Base-by-base conservation (phyloP, 1,284 basidiomycete species). In the Pseudozyma pruni region DNA sequence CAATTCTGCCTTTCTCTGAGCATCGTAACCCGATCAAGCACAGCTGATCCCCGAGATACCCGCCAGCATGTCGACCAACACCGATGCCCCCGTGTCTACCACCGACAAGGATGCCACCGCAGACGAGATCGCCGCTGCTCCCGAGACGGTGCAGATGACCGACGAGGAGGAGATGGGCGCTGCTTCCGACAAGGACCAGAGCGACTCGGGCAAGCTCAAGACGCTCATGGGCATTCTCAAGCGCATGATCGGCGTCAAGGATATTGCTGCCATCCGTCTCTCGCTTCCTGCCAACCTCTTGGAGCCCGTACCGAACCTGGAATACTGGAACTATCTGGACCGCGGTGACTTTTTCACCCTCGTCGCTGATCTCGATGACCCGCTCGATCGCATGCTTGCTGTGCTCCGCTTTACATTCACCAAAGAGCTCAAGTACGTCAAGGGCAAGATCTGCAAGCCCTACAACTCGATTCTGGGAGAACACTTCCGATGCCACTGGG, bases 341-440 rank as follows among this genome's bases (percentile, higher is more conserved):
- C 87, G 94, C 67, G 93, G 94, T 10, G 94, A 97, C 83, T 86
- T 94, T 41, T 94, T 96, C 53, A 81, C 90, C 76, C 92, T 84
- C 16, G 83, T 97, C 77, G 94, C 93, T 78, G 92, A 95, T 79
- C 91, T 90, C 17, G 87, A 90, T 35, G 93, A 97, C 80, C 89
- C 92, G 22, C 89, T 98, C 64, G 91, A 94, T 77, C 89, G 94
- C 39, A 94, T 98, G 90, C 86, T 98, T 22, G 91, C 93, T 33
- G 90, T 91, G 9, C 83, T 97, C 35, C 88, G 93, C 23, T 98
- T 94, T 83, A 86, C 89, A 10, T 93, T 76, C 82, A 91, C 92
- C 48, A 97, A 97, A 83, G 94, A 98, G 81, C 89, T 96, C 82
- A 96, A 95, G 84, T 95, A 93, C 76, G 87, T 96, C 57, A 68